Evolutionary conservation across 441 rosid species (phyloP), one percentile per base, ranked within the genome.

Genomic region (Gossypium schwendimanii): DNA sequence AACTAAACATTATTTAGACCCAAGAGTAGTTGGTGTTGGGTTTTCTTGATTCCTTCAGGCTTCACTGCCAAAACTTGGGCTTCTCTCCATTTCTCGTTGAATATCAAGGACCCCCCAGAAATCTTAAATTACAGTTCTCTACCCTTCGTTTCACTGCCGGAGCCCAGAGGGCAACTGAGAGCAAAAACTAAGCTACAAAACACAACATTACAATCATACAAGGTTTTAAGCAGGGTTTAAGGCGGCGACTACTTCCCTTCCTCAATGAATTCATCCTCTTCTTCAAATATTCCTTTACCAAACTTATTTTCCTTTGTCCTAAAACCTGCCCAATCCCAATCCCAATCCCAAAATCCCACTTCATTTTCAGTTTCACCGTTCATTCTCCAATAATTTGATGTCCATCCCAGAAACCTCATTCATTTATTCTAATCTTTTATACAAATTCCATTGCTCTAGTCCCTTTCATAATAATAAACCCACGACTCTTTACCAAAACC

Each of bases 141-240:
- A 31, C n/a, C 33, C 12, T 11, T 26, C 23, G 1, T 47, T 44
- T 26, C n/a, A 3, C 10, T 12, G 55, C 31, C 31, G 6, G 23
- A 52, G 57, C 21, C 57, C 11, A 53, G 20, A 23, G 65, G 41
- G 53, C 11, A 59, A 60, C 14, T 1, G 44, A 41, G 6, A 41
- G 54, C 44, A 26, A 26, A 71, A 26, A 10, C 39, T 15, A 47
- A 60, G 39, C 44, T 5, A 3, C 3, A 41, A 12, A 14, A 31
- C 17, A 18, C 2, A 23, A 60, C 33, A 2, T 20, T 21, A n/a
- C 11, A 11, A 3, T 1, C 33, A 41, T 45, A 49, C 24, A 2
- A 79, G 92, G 97, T 89, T 90, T 90, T 90, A 85, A 81, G 88
- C 67, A 78, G 89, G 96, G 98, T 88, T 90, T 89, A 78, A 77